Base-by-base conservation (phyloP, 306 rosid species). In the Luffa aegyptiaca region DNA sequence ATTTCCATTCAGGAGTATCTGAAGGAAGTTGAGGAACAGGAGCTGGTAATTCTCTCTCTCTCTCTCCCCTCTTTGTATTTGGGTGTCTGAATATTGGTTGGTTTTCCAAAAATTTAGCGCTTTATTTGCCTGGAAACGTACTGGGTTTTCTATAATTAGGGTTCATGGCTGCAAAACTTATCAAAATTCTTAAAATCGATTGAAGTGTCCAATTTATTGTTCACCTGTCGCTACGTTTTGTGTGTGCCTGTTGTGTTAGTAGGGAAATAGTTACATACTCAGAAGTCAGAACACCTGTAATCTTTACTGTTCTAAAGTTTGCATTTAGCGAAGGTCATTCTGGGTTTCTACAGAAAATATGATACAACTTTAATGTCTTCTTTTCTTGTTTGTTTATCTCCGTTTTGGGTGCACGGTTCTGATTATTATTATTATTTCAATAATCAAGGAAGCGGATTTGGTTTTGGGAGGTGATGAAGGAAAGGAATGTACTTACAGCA, bases 391-490 rank as follows among this genome's bases (percentile, higher is more conserved):
- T 81, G 61, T 51, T 31, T 33, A 3, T 51, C 37, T 14, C 10
- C 11, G 17, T 39, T 42, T 71, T 80, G 46, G 46, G 49, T 17
- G 9, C 49, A 31, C 10, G 78, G 44, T 17, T 76, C 18, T 55
- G 55, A 45, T 77, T 53, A 37, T 21, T 42, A 39, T 61, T 5
- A 31, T 61, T 31, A 10, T 76, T 14, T 76, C 41, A 21, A 77
- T 12, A 45, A 39, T 26, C 36, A 35, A 96, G 99, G 98, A 88
- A 88, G 99, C 91, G 53, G 99, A 96, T 87, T 87, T 96, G 74
- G 91, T 96, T 88, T 84, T 96, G 86, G 99, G 99, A 45, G 98
- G 99, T 3, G 99, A 96, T 70, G 98, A 93, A 81, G 99, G 99
- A 76, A 91, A 91, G 84, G 99, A 93, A 82, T 96, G 99, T 84